Evolutionary conservation across 2,329 filamentous ascomycete species (phyloP).

Genomic region (Akanthomyces dipterigenus): DNA sequence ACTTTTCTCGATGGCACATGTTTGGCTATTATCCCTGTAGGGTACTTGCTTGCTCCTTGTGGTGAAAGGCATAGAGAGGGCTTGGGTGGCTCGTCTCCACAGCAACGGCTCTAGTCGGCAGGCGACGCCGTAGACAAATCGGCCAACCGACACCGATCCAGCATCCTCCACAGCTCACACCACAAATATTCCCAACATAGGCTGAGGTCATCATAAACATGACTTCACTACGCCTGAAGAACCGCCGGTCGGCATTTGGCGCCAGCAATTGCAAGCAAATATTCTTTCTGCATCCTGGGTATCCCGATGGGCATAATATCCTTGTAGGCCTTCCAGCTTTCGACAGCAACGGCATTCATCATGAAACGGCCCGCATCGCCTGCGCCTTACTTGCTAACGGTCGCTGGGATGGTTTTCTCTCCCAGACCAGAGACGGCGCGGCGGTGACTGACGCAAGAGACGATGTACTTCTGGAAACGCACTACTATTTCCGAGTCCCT

Average conservation of each 20-base stretch:
- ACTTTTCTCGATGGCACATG: too few species aligned
- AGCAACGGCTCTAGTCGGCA: too few species aligned
- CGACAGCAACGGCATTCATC: constrained; percentile 8
- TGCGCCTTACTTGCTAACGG: constrained; percentile 11
- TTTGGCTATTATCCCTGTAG: too few species aligned
- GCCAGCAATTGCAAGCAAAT: neutral
- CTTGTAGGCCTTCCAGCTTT: constrained; percentile 12
- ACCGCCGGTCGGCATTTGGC: neutral
- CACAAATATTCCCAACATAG: neutral
- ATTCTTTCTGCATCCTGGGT: constrained; percentile 9
- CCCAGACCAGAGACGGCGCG: constrained; percentile 2
- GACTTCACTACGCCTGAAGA: neutral
- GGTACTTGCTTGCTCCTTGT: too few species aligned
- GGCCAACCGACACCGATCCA: too few species aligned
- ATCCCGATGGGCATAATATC: constrained; percentile 8
- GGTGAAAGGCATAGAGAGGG: too few species aligned
- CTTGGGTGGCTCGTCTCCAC: too few species aligned
- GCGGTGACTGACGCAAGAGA: neutral
- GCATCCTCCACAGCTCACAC: too few species aligned
- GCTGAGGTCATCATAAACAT: neutral
- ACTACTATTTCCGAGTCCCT: neutral
- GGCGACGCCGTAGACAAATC: too few species aligned
- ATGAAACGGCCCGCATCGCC: constrained; percentile 12
- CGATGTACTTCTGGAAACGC: neutral
- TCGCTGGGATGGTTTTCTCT: constrained; percentile 11